Evolutionary conservation across 768 basidiomycete genomes (phyloP).

Genomic region (Tricholomella constricta): DNA sequence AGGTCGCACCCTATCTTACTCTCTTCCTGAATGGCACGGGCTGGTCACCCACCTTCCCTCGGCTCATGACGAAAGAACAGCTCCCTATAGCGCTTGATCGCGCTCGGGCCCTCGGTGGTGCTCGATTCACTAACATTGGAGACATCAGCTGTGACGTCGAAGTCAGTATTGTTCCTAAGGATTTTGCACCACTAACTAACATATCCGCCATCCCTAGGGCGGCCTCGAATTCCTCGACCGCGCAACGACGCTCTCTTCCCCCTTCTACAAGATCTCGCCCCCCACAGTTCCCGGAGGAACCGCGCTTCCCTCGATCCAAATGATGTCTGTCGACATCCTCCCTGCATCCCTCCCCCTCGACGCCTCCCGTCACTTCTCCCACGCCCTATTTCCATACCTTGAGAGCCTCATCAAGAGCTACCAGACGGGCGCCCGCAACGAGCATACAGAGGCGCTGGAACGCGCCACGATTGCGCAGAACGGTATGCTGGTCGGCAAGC

Average conservation of each 20-base stretch:
- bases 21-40: slow-evolving; percentile 86
- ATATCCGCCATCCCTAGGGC: slow-evolving; percentile 47
- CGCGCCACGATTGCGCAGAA: slow-evolving; percentile 68
- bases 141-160: slow-evolving; percentile 92
- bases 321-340: slow-evolving; percentile 92
- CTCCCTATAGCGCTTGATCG: slow-evolving; percentile 50
- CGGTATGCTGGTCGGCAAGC: slow-evolving; percentile 55
- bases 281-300: slow-evolving; percentile 33
- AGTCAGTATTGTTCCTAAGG: no score
- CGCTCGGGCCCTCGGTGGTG: slow-evolving; percentile 51
- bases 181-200: background rate
- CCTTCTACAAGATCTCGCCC: slow-evolving; percentile 61
- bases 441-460: slow-evolving; percentile 51
- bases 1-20: slow-evolving; percentile 86
- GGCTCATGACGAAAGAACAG: slow-evolving; percentile 72
- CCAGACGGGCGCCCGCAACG: slow-evolving; percentile 21
- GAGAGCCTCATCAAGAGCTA: slow-evolving; percentile 51
- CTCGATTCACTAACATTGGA: slow-evolving; percentile 70
- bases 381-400: slow-evolving; percentile 68
- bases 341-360: slow-evolving; percentile 84
- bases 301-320: slow-evolving; percentile 59
- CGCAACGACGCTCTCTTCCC: slow-evolving; percentile 77
- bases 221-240: slow-evolving; percentile 81
- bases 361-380: slow-evolving; percentile 77
- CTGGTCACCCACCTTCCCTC: slow-evolving; percentile 78